Percentiles rank a stretch among this genome's conserved stretches.
Evolutionary conservation across 495 filamentous ascomycete genomes (phyloP).

Genomic region (Xylaria venustula): DNA sequence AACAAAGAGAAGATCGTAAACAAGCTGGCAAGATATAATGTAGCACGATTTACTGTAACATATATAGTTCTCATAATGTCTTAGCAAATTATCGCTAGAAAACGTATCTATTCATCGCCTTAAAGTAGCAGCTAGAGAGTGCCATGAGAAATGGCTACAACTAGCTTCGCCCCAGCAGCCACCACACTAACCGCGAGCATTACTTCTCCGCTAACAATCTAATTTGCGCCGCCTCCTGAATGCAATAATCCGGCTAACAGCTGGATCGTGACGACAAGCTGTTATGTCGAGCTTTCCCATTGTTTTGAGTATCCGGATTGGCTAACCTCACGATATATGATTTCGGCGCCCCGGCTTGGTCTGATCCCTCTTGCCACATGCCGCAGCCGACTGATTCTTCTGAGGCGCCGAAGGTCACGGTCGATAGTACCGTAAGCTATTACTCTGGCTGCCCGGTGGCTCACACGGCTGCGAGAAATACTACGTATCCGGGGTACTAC

Average conservation of each 20-base stretch:
- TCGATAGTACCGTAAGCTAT: background rate
- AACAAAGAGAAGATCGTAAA: no score
- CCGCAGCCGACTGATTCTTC: background rate
- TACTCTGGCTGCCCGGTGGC: background rate
- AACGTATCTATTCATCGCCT: no score
- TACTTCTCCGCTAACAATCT: background rate
- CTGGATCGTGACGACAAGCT: conserved; percentile 6
- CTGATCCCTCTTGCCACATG: background rate
- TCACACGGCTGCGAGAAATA: background rate
- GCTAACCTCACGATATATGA: background rate
- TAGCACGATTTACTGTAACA: no score
- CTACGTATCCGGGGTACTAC: background rate
- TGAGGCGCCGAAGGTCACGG: background rate
- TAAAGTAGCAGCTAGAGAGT: no score
- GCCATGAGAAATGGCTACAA: background rate
- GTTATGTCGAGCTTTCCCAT: background rate
- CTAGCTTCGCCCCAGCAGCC: background rate
- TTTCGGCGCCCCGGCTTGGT: background rate
- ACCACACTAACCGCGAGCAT: background rate
- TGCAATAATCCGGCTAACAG: background rate
- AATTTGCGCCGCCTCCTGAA: conserved; percentile 1
- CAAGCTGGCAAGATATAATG: no score
- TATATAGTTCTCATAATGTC: no score
- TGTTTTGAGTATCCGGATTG: background rate
- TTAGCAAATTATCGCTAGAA: no score